Evolutionary conservation across 2,329 filamentous ascomycete genomes (phyloP), one percentile per base, ranked within the genome.

Genomic region (Coccinonectria pachysandricola): DNA sequence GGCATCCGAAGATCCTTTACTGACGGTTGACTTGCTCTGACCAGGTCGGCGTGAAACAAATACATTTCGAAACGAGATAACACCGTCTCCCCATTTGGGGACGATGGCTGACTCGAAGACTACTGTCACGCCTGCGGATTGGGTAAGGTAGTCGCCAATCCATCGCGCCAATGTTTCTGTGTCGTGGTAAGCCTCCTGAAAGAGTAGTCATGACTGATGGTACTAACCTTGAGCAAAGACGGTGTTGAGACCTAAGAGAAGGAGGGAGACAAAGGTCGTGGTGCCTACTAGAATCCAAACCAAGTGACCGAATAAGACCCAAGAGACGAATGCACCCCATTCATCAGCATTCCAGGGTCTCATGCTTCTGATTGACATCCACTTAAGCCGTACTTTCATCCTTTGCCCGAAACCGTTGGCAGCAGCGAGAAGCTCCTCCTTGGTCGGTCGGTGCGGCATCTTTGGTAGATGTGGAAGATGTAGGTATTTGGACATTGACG

Each of bases 31-130:
- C 35, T 73, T 71, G 18, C 73, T 66, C 51, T 92, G 83, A 4
- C 91, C 88, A 3, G 91, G 91, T 24, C 91, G 68, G 32, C 87
- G 71, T 9, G 91, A 96, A 2, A 98, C 83, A 48, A 94, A 96
- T 7, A 98, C 91, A 47, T 95, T 96, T 45, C 83, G 79, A 58
- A 98, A 94, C 1, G 84, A 87, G 38, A 98, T 98, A 20, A 96
- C 88, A 16, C 88, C 88, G 46, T 91, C 81, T 35, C 75, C 78
- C 91, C 91, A 98, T 51, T 82, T 91, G 8, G 91, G 91, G 12
- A 98, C 91, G 45, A 98, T 94, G 12, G 91, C 91, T 19, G 85
- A 95, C 57, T 98, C 91, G 51, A 98, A 98, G 28, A 98, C 79
- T 16, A 98, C 83, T 19, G 86, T 91, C 24, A 96, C 66, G 5